These are phyloP conservation scores for Wallacemonas rigidus DNA, from an alignment of 208 protist species.

Conservation along the genomic window DNA sequence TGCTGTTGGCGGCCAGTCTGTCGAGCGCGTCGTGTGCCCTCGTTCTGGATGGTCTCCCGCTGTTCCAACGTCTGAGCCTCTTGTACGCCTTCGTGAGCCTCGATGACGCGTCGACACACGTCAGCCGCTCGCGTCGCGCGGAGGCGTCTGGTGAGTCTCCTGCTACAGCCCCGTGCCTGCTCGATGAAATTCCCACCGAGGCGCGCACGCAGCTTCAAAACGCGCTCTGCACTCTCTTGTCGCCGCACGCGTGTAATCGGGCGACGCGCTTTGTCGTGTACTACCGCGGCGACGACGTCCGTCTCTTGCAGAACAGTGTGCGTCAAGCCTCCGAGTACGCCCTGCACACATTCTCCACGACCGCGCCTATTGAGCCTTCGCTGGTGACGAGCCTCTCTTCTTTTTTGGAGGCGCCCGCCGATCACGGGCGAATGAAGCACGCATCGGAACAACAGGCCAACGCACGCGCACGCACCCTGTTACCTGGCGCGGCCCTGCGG, in stretches of 20 bases:
- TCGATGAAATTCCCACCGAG: constrained; percentile 6
- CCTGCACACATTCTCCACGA: constrained; percentile 75
- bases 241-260: constrained; percentile 61
- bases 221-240: constrained; percentile 39
- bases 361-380: constrained; percentile 60
- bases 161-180: neutral
- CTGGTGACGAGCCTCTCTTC: constrained; percentile 30
- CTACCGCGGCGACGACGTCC: constrained; percentile 82
- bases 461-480: too few relatives aligned
- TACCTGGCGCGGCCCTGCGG: constrained; percentile 12
- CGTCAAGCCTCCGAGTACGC: constrained; percentile 61
- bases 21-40: neutral
- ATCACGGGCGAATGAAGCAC: neutral
- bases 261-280: constrained; percentile 83
- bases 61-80: constrained; percentile 72
- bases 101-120: neutral
- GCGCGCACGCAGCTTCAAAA: constrained; percentile 23
- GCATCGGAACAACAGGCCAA: too few relatives aligned
- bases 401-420: neutral
- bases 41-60: constrained; percentile 28
- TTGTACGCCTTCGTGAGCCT: constrained; percentile 40
- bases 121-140: too few relatives aligned
- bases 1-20: constrained; percentile 4
- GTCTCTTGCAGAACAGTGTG: constrained; percentile 80
- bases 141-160: too few relatives aligned